Evolutionary conservation across 2,329 filamentous ascomycete genomes (phyloP).

Genomic region (Calonectria montana): DNA sequence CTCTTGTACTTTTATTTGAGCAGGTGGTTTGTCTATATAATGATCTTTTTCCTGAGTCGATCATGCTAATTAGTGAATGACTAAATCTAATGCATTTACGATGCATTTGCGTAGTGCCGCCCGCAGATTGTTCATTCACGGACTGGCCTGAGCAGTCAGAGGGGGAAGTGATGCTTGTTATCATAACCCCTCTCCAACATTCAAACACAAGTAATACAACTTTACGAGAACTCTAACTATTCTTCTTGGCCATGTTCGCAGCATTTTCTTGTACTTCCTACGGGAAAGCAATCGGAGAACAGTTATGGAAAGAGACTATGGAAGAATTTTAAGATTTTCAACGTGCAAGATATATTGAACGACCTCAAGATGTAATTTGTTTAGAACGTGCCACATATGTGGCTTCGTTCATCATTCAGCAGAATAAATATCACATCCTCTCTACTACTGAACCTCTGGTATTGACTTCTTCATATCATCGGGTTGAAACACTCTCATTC

Average conservation of each 20-base stretch:
- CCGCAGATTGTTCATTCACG: no score
- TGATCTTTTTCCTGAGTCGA: no score
- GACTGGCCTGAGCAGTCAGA: neutral
- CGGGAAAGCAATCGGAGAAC: neutral
- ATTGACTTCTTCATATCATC: neutral
- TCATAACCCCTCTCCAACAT: no score
- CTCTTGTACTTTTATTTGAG: no score
- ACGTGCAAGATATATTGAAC: neutral
- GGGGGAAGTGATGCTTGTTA: neutral
- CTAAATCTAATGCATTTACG: no score
- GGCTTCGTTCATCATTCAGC: neutral
- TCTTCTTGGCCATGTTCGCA: neutral
- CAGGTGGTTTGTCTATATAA: no score
- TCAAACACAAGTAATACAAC: neutral
- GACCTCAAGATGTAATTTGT: neutral
- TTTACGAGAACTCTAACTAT: neutral
- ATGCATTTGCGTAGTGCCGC: no score
- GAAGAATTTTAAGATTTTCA: neutral
- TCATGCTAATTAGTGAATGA: no score
- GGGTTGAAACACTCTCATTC: neutral
- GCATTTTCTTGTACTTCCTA: conserved; percentile 5
- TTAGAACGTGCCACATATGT: neutral
- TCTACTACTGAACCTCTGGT: no score
- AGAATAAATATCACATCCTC: neutral
- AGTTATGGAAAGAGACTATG: neutral